Evolutionary conservation across 768 basidiomycete genomes (phyloP), one percentile per base, ranked within the genome.

Genomic region (Boletus rubropictus): DNA sequence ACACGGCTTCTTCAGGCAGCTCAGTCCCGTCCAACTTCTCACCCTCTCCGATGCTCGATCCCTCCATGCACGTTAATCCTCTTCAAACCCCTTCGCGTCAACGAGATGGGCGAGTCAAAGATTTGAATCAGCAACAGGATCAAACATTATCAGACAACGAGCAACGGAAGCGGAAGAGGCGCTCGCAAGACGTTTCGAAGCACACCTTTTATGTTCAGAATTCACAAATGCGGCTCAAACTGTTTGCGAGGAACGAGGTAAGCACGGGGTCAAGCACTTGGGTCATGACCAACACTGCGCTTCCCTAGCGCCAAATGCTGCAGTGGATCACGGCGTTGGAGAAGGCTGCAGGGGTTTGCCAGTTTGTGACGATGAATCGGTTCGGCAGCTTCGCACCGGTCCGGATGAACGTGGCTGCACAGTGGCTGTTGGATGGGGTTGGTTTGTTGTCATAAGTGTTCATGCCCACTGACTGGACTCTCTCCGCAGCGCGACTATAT

Each of bases 351-450:
- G 74, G 77, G 15, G 75, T 78, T 22, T 89, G 84, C n/a, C 80
- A 82, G 48, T 98, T 87, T 70, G 79, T 80, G 5, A 77, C 82
- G 14, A 73, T 72, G 29, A 92, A 97, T 63, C 73, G 94, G n/a
- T 97, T 96, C 63, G 87, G 83, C 50, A 93, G 89, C 49, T 99
- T 95, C 67, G 85, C 95, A 5, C 95, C 95, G 1, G 86, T 97
- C 44, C 78, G 95, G 27, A 67, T 87, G 56, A 94, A 97, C 58
- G 94, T 94, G 5, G 86, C 93, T 21, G 89, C 94, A 5, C 94
- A 98, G 58, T 99, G 95, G 95, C 81, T 99, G 3, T 93, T 98
- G 15, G 95, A 99, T 66, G 95, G 95, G 15, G 90, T 94, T 52
- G 61, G 87, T 73, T 8, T 50, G 4, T 36, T 37, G 11, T 35